phyloP scores from a whole-genome alignment of 2,329 filamentous ascomycete genomes.

The Exophiala phaeomuriformis region DNA sequence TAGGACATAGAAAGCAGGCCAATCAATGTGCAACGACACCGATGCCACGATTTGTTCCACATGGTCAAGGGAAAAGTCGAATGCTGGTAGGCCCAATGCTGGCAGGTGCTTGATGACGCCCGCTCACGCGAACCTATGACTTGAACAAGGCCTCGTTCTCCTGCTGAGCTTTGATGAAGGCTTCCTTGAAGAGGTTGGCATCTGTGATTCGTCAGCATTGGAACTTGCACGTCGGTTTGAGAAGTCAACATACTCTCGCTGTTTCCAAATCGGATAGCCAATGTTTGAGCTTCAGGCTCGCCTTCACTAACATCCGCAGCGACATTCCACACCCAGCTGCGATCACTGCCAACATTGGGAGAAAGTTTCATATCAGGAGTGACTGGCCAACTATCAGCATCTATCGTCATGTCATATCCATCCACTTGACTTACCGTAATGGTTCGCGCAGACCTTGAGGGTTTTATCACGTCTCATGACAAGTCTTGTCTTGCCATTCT shows the following conservation, averaged over 20 bases:
- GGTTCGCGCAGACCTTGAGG: constrained; percentile 99
- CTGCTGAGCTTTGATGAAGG: constrained; percentile 92
- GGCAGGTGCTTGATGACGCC: constrained; percentile 6
- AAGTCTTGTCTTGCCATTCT: constrained; percentile 93
- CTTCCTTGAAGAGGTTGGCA: constrained; percentile 94
- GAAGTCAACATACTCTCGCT: constrained; percentile 68
- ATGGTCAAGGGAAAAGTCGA: not conserved
- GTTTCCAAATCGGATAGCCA: constrained; percentile 97
- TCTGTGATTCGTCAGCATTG: constrained; percentile 48
- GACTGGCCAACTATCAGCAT: constrained; percentile 49
- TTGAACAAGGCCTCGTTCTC: constrained; percentile 83
- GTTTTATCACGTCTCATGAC: constrained; percentile 99
- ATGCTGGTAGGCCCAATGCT: constrained; percentile 7
- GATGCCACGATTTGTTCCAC: not conserved
- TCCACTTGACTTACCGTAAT: constrained; percentile 68
- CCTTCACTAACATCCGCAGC: constrained; percentile 97
- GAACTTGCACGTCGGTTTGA: not conserved
- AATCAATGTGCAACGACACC: not conserved
- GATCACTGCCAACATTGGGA: constrained; percentile 94
- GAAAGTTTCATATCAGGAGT: constrained; percentile 98
- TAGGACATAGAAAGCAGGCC: not conserved
- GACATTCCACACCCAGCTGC: constrained; percentile 99
- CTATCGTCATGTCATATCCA: not conserved
- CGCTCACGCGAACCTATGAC: constrained; percentile 10
- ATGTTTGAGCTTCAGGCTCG: constrained; percentile 88